phyloP scores from a whole-genome alignment of 805 yeast species.

The Sungouiozyma ichnusensis region DNA sequence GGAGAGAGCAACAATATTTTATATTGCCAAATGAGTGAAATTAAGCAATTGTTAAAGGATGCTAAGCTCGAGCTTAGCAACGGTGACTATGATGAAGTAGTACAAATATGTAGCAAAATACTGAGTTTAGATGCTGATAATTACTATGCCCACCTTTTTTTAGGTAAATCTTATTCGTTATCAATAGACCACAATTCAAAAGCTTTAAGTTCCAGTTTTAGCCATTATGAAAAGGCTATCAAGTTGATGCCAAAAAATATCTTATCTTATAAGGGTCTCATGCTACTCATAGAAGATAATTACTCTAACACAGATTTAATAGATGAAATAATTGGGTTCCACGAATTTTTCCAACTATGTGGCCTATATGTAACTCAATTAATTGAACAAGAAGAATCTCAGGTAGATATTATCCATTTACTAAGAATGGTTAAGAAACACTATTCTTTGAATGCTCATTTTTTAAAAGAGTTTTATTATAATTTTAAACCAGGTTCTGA shows the following conservation, averaged over 20 bases:
- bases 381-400: conserved; percentile 33
- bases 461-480: conserved; percentile 38
- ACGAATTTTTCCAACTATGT: conserved; percentile 33
- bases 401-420: conserved; percentile 40
- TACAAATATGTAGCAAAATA: conserved; percentile 45
- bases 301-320: conserved; percentile 7
- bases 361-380: conserved; percentile 36
- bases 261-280: conserved; percentile 75
- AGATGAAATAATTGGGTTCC: conserved; percentile 28
- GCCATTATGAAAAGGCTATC: conserved; percentile 40
- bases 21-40: conserved; percentile 30
- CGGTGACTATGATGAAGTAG: conserved; percentile 52
- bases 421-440: conserved; percentile 36
- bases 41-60: conserved; percentile 34
- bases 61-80: conserved; percentile 43
- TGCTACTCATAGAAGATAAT: conserved; percentile 32
- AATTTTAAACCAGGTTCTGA: conserved; percentile 46
- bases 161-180: conserved; percentile 58
- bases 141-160: conserved; percentile 58
- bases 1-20: no score
- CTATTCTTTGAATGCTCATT: conserved; percentile 23
- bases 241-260: conserved; percentile 39
- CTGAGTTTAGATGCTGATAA: conserved; percentile 44
- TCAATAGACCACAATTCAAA: conserved; percentile 24
- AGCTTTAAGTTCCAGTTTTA: background rate